These are phyloP conservation scores for Elsinoe australis DNA, from an alignment of 2,329 filamentous ascomycete species.

Conservation along the genomic window DNA sequence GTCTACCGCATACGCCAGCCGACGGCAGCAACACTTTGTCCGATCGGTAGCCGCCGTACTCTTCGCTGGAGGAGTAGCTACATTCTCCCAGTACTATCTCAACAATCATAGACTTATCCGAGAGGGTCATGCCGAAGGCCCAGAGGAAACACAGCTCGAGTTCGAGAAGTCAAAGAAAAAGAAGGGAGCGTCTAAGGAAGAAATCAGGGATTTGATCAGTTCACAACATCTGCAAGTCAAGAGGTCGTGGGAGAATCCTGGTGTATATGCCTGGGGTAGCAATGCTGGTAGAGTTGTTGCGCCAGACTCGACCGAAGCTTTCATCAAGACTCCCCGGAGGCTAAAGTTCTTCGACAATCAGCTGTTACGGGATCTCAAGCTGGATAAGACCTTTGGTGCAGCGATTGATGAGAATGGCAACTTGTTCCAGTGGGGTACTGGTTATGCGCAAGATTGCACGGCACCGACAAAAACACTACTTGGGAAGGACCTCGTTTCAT, in stretches of 20 bases:
- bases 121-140: conserved; percentile 44
- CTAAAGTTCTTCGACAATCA: conserved; percentile 77
- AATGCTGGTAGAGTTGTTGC: conserved; percentile 81
- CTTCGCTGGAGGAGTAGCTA: conserved; percentile 37
- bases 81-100: conserved; percentile 38
- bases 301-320: conserved; percentile 66
- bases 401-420: conserved; percentile 84
- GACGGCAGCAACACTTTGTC: conserved; percentile 40
- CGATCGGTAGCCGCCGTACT: conserved; percentile 39
- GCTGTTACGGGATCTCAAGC: conserved; percentile 76
- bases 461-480: conserved; percentile 63
- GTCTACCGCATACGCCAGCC: conserved; percentile 33
- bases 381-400: conserved; percentile 73
- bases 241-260: conserved; percentile 71
- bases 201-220: conserved; percentile 67
- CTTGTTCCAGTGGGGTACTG: conserved; percentile 82
- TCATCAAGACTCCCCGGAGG: conserved; percentile 71
- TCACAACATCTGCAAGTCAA: conserved; percentile 84
- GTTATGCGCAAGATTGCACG: conserved; percentile 57
- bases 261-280: conserved; percentile 88
- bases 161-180: conserved; percentile 60
- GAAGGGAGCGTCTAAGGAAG: conserved; percentile 53
- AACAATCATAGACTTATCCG: conserved; percentile 33
- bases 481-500: conserved; percentile 70
- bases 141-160: conserved; percentile 48